Evolutionary conservation across 192 early-diverging fungal genomes (phyloP).

Genomic region (Entomortierella lignicola): DNA sequence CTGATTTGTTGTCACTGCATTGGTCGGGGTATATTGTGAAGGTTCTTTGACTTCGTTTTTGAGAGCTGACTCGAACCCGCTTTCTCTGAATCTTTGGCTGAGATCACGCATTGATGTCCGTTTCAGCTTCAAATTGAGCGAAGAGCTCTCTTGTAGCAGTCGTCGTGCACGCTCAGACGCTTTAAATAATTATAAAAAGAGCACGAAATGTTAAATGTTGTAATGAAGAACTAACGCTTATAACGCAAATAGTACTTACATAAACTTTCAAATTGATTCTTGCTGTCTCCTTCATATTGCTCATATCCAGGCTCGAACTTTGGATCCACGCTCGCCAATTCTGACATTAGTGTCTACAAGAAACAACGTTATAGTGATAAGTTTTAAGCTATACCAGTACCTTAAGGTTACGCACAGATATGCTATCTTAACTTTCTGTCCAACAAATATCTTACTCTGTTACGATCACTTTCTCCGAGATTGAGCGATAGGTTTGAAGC

Average conservation of each 20-base stretch:
- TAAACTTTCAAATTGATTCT: background rate
- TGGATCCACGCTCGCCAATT: conserved; percentile 23
- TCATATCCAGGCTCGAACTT: conserved; percentile 30
- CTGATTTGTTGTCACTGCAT: background rate
- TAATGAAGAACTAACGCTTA: too few relatives aligned
- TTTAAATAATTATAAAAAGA: background rate
- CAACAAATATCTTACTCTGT: conserved; percentile 22
- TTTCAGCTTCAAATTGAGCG: conserved; percentile 30
- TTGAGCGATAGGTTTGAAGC: background rate
- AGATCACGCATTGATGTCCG: conserved; percentile 35
- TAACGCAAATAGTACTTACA: background rate
- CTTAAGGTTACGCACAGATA: too few relatives aligned
- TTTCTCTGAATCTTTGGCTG: conserved; percentile 33
- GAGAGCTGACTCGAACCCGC: conserved; percentile 6
- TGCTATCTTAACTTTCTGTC: too few relatives aligned
- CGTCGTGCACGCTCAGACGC: conserved; percentile 27
- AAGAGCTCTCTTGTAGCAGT: conserved; percentile 36
- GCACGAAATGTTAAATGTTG: too few relatives aligned
- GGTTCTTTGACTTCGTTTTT: conserved; percentile 7
- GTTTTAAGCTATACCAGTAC: too few relatives aligned
- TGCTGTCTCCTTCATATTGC: conserved; percentile 2
- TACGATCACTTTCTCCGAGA: background rate
- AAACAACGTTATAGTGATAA: background rate
- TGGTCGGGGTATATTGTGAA: conserved; percentile 31
- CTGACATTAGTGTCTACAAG: conserved; percentile 30